Percentiles rank a stretch among this genome's conserved stretches.
phyloP scores from a whole-genome alignment of 305 asterid species.

The Galium porrigens region DNA sequence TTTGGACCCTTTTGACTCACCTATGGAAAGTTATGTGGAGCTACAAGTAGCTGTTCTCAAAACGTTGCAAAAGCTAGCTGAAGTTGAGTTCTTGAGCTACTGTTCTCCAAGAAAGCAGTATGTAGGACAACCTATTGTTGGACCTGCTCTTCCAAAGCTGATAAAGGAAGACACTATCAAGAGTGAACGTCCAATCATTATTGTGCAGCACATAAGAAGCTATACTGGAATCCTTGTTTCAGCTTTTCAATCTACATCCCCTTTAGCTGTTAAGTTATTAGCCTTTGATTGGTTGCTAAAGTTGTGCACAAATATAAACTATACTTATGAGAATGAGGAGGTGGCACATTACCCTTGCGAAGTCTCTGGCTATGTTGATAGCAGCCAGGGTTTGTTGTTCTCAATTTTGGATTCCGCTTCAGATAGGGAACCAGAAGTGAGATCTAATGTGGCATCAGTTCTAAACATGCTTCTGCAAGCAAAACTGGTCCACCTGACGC shows the following conservation, averaged over 20 bases:
- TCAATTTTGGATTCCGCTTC: constrained; percentile 62
- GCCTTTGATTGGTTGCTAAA: constrained; percentile 63
- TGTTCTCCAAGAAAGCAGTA: constrained; percentile 39
- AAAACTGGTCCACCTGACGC: constrained; percentile 68
- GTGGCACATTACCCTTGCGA: constrained; percentile 52
- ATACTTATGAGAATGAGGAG: constrained; percentile 28
- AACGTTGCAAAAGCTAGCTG: constrained; percentile 55
- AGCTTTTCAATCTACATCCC: constrained; percentile 58
- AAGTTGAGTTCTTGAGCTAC: constrained; percentile 51
- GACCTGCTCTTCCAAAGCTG: constrained; percentile 24
- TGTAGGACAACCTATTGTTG: constrained; percentile 27
- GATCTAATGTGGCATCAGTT: constrained; percentile 56
- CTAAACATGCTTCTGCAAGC: constrained; percentile 68
- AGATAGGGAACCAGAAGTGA: constrained; percentile 77
- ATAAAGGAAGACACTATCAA: constrained; percentile 33
- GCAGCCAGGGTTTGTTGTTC: constrained; percentile 50
- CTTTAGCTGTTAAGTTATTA: constrained; percentile 67
- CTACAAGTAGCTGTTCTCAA: constrained; percentile 60
- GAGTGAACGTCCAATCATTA: constrained; percentile 31
- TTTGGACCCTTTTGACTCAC: constrained; percentile 49
- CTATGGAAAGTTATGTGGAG: constrained; percentile 41
- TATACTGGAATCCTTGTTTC: constrained; percentile 42
- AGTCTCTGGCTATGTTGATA: constrained; percentile 48
- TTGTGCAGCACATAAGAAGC: constrained; percentile 52
- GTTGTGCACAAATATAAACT: constrained; percentile 50